Evolutionary conservation across 257 asterid species (phyloP).

Genomic region (Lithospermum erythrorhizon): DNA sequence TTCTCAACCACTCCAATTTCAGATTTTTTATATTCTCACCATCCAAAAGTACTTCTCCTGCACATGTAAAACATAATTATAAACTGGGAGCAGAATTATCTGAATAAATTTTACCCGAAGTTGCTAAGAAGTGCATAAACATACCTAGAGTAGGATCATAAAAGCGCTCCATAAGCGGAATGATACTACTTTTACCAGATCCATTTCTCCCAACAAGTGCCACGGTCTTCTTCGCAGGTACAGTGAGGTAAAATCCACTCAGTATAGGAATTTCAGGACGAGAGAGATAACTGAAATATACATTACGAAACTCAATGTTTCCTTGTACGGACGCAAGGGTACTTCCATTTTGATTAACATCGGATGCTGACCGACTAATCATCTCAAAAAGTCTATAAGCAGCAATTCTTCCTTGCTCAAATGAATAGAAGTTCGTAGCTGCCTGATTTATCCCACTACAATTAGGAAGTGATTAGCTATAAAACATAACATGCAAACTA

Average conservation of each 20-base stretch:
- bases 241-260: conserved; percentile 97
- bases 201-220: conserved; percentile 99
- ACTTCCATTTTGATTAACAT: conserved; percentile 65
- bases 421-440: conserved; percentile 95
- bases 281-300: conserved; percentile 92
- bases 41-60: conserved; percentile 99
- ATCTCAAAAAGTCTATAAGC: conserved; percentile 96
- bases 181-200: conserved; percentile 97
- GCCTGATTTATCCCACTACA: conserved; percentile 97
- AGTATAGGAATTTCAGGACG: conserved; percentile 98
- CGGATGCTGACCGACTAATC: conserved; percentile 87
- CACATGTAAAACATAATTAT: conserved; percentile 7
- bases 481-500: neutral
- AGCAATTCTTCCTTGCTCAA: conserved; percentile 98
- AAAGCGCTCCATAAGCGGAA: conserved; percentile 98
- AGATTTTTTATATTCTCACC: conserved; percentile 95
- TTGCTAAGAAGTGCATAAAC: neutral
- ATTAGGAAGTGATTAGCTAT: conserved; percentile 14
- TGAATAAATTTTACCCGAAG: neutral
- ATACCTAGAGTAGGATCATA: conserved; percentile 97
- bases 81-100: neutral
- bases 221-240: conserved; percentile 95
- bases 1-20: conserved; percentile 95
- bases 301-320: conserved; percentile 95
- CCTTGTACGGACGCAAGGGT: conserved; percentile 89